phyloP scores from a whole-genome alignment of 768 basidiomycete species.

The Scleroderma citrinum region DNA sequence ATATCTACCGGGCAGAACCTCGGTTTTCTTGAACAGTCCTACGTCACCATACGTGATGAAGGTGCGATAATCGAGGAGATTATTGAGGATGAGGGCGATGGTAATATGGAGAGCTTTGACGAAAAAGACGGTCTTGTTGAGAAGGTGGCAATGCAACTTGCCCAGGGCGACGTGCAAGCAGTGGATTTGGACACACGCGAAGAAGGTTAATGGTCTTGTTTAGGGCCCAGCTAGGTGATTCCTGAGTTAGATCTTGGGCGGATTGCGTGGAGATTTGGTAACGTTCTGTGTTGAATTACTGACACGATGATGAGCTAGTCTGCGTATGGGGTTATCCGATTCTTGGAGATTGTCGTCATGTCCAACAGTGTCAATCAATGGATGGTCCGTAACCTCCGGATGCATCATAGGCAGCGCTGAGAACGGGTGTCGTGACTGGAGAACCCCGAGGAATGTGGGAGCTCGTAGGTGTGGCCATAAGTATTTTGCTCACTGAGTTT shows the following conservation, averaged over 20 bases:
- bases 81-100: conserved; percentile 34
- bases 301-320: neutral
- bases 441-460: no score
- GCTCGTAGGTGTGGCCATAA: no score
- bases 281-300: neutral
- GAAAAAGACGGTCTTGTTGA: conserved; percentile 38
- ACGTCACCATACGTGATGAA: conserved; percentile 51
- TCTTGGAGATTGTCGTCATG: no score
- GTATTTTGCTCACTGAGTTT: no score
- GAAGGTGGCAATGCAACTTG: conserved; percentile 3
- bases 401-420: no score
- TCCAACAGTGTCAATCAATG: no score
- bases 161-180: conserved; percentile 3
- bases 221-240: neutral
- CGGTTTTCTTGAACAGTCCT: conserved; percentile 58
- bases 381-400: no score
- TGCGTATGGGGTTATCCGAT: no score
- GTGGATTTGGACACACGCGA: conserved; percentile 14
- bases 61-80: conserved; percentile 67
- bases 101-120: conserved; percentile 25
- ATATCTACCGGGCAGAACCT: conserved; percentile 78
- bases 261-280: neutral
- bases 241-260: neutral
- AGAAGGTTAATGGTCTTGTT: neutral
- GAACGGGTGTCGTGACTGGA: no score